A percentile compares a stretch with the other conserved stretches of the same genome.
These are phyloP conservation scores for Immersiella caudata DNA, from an alignment of 495 filamentous ascomycete species.

Conservation along the genomic window DNA sequence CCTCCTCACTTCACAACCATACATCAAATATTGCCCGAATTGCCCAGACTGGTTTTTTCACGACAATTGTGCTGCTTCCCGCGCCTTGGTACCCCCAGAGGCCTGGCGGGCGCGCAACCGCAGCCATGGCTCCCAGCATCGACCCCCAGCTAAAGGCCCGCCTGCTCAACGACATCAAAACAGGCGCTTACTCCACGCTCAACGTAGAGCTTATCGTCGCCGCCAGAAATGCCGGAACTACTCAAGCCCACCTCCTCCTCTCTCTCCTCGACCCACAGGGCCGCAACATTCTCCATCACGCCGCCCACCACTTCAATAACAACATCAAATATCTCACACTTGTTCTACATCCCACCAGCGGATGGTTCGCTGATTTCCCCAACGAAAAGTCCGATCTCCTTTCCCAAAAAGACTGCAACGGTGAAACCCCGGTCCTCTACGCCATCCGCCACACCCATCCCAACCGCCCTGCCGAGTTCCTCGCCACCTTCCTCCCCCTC, in stretches of 20 bases:
- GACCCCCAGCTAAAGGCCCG: no score
- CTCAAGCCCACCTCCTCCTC: neutral
- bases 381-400: neutral
- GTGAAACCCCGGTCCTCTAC: neutral
- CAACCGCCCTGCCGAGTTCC: neutral
- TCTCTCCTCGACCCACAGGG: neutral
- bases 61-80: no score
- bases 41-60: no score
- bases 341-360: no score
- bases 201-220: neutral
- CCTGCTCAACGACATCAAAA: neutral
- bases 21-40: no score
- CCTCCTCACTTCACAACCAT: no score
- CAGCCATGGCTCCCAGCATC: no score
- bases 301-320: neutral
- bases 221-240: neutral
- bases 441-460: neutral
- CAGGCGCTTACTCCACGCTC: neutral
- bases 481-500: neutral
- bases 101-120: no score
- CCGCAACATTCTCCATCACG: neutral
- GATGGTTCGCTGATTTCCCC: no score
- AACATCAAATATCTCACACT: neutral
- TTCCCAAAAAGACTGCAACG: neutral
- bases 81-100: no score